Base-by-base conservation (phyloP, 2,329 filamentous ascomycete species). In the Talaromyces islandicus region DNA sequence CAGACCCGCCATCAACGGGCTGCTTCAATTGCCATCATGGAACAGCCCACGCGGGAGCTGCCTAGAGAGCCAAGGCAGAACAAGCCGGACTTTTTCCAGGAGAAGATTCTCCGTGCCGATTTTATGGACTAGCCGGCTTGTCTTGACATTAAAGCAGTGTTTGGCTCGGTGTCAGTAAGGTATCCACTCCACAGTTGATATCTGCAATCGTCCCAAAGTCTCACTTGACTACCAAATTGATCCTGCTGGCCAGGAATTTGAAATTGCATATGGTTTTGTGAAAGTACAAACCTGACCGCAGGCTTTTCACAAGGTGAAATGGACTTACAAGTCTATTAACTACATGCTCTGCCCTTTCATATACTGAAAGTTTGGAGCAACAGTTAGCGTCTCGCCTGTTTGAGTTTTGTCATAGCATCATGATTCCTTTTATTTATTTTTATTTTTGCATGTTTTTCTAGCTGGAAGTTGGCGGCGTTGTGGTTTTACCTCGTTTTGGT, bases 51-150 rank as follows among this genome's bases (percentile, higher is more conserved):
- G 24, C 74, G 75, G 56, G 75, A 78, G 57, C 73, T 79, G 35
- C 72, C 75, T 19, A 76, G 75, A 60, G 76, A 80, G 64, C 78
- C 77, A 5, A 77, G 78, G 59, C 77, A 82, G 65, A 81, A 81
- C 48, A 95, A 93, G 80, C 92, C 93, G 30, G 94, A 99, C 78
- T 89, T 89, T 64, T 94, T 97, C 79, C 92, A 97, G 76, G 94
- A 99, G 82, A 87, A 95, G 66, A 97, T 99, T 69, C 83, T 99
- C 66, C 94, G 96, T 79, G 94, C 93, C 52, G 94, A 99, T 71
- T 97, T 99, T 70, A 97, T 97, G 92, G 92, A 97, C 71, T 96
- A 81, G 12, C 3, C 32, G 32, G 12, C 32, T 5, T n/a, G 17
- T n/a, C 35, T 38, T 38, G 17, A 17, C 14, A 12, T 9, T 12